Evolutionary conservation across 495 filamentous ascomycete genomes (phyloP).

Genomic region (Hypoxylon intermedium): DNA sequence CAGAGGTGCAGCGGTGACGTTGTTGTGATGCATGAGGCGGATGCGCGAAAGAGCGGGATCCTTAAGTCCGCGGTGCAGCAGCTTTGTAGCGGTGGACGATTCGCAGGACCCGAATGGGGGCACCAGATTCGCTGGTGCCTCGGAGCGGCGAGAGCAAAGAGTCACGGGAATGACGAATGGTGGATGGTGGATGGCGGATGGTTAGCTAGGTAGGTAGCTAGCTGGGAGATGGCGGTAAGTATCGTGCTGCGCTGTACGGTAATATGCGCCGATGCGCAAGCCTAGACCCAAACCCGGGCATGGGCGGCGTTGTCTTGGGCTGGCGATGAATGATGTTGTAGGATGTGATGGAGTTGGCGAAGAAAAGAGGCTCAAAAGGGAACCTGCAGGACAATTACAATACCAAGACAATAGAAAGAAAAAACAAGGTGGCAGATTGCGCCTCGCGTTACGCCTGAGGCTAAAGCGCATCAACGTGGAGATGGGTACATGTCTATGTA

Average conservation of each 20-base stretch:
- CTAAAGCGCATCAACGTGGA: constrained; percentile 38
- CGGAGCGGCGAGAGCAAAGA: constrained; percentile 15
- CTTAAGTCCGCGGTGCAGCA: constrained; percentile 3
- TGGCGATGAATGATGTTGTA: constrained; percentile 1
- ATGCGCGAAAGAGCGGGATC: constrained; percentile 33
- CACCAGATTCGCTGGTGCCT: constrained; percentile 16
- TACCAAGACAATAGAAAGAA: not conserved
- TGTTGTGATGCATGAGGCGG: constrained; percentile 28
- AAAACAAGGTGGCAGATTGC: constrained; percentile 28
- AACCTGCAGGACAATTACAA: not conserved
- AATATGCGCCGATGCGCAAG: constrained; percentile 29
- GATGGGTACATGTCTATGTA: constrained; percentile 13
- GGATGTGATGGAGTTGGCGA: constrained; percentile 20
- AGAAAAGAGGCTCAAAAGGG: constrained; percentile 31
- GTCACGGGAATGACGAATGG: constrained; percentile 33
- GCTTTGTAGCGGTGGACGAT: constrained; percentile 29
- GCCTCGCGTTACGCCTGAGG: constrained; percentile 37
- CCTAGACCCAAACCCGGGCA: constrained; percentile 10
- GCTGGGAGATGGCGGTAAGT: constrained; percentile 40
- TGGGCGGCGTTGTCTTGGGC: constrained; percentile 19
- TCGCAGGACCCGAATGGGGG: not conserved
- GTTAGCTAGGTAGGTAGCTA: constrained; percentile 27
- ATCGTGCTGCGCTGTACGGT: constrained; percentile 26
- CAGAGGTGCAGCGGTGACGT: constrained; percentile 19
- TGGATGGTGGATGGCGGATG: constrained; percentile 33